These are phyloP conservation scores for Moringa oleifera DNA, from an alignment of 345 rosid genomes.

Conservation along the genomic window DNA sequence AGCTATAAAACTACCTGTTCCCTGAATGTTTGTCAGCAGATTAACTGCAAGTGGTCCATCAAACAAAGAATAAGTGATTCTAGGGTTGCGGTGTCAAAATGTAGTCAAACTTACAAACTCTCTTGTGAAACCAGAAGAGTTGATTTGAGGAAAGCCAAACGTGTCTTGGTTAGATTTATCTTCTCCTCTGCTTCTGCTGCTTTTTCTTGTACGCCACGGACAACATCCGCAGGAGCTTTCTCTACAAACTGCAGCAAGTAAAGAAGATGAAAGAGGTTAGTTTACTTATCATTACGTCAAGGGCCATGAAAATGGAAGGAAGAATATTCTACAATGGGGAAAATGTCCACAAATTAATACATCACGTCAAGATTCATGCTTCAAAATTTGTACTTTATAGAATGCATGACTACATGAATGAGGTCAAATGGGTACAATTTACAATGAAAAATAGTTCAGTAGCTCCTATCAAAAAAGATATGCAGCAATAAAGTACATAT, in stretches of 20 bases:
- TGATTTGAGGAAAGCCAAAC: constrained; percentile 72
- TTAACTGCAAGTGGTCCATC: too few species aligned
- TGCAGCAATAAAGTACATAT: too few species aligned
- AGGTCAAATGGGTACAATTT: neutral
- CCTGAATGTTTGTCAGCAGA: too few species aligned
- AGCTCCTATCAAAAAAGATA: too few species aligned
- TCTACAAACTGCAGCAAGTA: constrained; percentile 57
- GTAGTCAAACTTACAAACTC: neutral
- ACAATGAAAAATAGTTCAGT: too few species aligned
- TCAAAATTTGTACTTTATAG: too few species aligned
- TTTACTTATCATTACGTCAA: neutral
- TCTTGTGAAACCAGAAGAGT: constrained; percentile 52
- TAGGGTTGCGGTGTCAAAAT: neutral
- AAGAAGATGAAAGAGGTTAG: constrained; percentile 3
- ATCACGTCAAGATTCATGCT: neutral
- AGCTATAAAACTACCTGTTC: too few species aligned
- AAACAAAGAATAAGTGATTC: too few species aligned
- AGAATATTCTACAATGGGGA: neutral
- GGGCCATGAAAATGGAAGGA: neutral
- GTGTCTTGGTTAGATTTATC: constrained; percentile 70
- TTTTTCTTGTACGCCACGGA: constrained; percentile 68
- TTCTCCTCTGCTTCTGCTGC: constrained; percentile 90
- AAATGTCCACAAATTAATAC: neutral
- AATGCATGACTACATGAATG: neutral
- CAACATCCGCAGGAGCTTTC: constrained; percentile 84